phyloP scores from a whole-genome alignment of 495 filamentous ascomycete species.

The Cenococcum geophilum region DNA sequence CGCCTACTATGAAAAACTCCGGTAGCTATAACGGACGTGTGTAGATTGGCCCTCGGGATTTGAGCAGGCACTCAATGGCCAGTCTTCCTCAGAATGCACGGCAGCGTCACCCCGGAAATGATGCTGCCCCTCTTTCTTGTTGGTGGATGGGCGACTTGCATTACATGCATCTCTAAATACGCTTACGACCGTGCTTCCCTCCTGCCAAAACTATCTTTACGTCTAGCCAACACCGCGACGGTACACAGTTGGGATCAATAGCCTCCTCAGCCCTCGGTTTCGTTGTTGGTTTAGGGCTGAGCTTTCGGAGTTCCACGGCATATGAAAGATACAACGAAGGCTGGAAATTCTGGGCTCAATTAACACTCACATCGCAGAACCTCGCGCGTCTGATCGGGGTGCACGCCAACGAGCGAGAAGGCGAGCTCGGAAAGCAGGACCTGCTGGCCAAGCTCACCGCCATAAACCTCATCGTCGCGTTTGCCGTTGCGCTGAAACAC shows the following conservation, averaged over 20 bases:
- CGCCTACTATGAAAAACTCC: too few relatives aligned
- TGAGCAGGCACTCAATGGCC: slow-evolving; percentile 29
- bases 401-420: slow-evolving; percentile 59
- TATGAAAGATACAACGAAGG: slow-evolving; percentile 78
- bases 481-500: slow-evolving; percentile 74
- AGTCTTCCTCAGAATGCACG: slow-evolving; percentile 26
- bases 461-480: slow-evolving; percentile 79
- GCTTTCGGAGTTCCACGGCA: slow-evolving; percentile 78
- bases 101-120: slow-evolving; percentile 35
- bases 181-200: slow-evolving; percentile 42
- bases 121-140: slow-evolving; percentile 65
- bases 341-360: slow-evolving; percentile 68
- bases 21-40: neutral
- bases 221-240: neutral
- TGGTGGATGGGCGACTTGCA: slow-evolving; percentile 60
- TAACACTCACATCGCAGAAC: slow-evolving; percentile 65
- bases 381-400: slow-evolving; percentile 76
- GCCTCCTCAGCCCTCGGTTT: slow-evolving; percentile 76
- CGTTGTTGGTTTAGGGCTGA: slow-evolving; percentile 81
- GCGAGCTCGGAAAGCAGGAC: slow-evolving; percentile 58
- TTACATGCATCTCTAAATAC: slow-evolving; percentile 57
- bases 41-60: slow-evolving; percentile 28
- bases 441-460: slow-evolving; percentile 65
- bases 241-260: slow-evolving; percentile 52
- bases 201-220: neutral